Evolutionary conservation across 148 eudicot species (phyloP).

Genomic region (Beta vulgaris): DNA sequence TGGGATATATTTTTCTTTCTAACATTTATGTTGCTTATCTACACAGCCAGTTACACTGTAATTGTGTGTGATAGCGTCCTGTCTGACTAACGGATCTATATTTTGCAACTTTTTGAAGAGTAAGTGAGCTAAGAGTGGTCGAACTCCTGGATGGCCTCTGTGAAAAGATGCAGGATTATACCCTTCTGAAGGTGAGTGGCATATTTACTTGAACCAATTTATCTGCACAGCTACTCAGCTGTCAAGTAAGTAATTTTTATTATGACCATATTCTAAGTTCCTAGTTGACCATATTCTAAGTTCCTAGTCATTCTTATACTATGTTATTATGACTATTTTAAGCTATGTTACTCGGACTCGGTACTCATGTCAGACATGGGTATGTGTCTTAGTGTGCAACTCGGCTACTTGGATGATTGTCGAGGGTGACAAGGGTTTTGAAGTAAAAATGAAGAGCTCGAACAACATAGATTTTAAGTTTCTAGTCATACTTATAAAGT

Average conservation of each 20-base stretch:
- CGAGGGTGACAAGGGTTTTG: no score
- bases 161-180: slow-evolving; percentile 95
- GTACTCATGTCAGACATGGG: no score
- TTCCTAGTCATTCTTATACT: no score
- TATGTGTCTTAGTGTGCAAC: no score
- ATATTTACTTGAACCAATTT: not conserved
- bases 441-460: no score
- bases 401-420: no score
- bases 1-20: not conserved
- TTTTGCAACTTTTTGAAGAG: slow-evolving; percentile 41
- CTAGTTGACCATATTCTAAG: no score
- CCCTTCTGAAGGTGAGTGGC: slow-evolving; percentile 60
- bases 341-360: no score
- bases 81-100: not conserved
- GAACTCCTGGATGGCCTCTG: slow-evolving; percentile 98
- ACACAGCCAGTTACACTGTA: not conserved
- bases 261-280: no score
- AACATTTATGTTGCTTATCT: not conserved
- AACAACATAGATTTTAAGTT: no score
- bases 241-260: not conserved
- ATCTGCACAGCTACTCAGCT: slow-evolving; percentile 1
- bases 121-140: slow-evolving; percentile 91
- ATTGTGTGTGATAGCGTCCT: not conserved
- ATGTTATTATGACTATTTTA: no score
- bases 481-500: no score